Base-by-base conservation (phyloP, 2,329 filamentous ascomycete species). In the Penicillium sp. region DNA sequence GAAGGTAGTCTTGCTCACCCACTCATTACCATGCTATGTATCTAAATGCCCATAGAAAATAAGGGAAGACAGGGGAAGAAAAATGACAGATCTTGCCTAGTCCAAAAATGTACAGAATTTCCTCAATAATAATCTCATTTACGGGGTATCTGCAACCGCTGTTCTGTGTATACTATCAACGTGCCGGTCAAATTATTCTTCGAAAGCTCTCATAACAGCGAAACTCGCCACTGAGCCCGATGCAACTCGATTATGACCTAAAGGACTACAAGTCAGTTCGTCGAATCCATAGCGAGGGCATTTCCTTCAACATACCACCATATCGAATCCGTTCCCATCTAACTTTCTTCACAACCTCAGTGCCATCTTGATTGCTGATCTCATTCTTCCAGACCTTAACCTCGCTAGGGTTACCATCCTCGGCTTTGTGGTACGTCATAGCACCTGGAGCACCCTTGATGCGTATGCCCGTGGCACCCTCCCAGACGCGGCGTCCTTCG, bases 271-370 rank as follows among this genome's bases (percentile, higher is more conserved):
- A 43, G 24, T 45, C 10, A 45, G 43, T 32, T 20, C 18, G 3
- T 18, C 32, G 8, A 40, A 51, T n/a, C 2, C 1, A 9, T 7
- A 47, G 11, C 18, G n/a, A 39, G 4, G 18, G 26, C 5, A 13
- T 34, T 38, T 29, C n/a, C 9, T 10, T 43, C 29, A 42, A 70
- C 69, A 59, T 71, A 72, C 77, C 77, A 49, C 77, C 77, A 51
- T 78, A 74, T 51, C 66, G 64, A 32, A 78, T 71, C 48, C 74
- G 72, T 54, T 78, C 74, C 77, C 76, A 79, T 31, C 74, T 63
- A 5, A 78, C 72, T 39, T 59, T 72, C 57, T 78, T 79, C 32
- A 73, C 61, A 26, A 59, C 59, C 11, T 54, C 48, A 14, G 48
- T 40, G 1, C 59, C 62, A 50, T 65, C 60, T 11, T 58, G 32